Evolutionary conservation across 768 basidiomycete species (phyloP).

Genomic region (Xanthoconium purpureum): DNA sequence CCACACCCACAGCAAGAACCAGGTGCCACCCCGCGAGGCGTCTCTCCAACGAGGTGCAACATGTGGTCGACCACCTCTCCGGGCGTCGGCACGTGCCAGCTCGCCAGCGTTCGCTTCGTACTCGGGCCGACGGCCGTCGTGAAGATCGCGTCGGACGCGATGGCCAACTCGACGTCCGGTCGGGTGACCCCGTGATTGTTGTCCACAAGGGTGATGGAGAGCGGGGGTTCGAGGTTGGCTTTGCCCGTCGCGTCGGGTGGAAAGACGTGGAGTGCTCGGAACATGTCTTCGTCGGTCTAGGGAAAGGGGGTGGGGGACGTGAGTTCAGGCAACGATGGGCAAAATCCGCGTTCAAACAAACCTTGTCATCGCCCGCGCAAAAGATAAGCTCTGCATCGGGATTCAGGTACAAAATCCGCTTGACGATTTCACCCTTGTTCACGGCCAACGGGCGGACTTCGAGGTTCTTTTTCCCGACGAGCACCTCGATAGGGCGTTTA

Average conservation of each 20-base stretch:
- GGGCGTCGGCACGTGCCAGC: conserved; percentile 90
- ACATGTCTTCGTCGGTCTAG: conserved; percentile 98
- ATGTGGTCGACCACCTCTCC: conserved; percentile 83
- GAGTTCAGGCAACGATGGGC: background rate
- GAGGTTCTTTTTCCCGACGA: conserved; percentile 97
- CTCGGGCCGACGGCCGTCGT: conserved; percentile 92
- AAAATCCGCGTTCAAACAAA: conserved; percentile 19
- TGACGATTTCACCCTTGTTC: conserved; percentile 99
- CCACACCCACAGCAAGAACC: background rate
- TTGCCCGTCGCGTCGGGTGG: conserved; percentile 34
- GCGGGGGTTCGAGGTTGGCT: conserved; percentile 53
- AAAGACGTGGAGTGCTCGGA: conserved; percentile 80
- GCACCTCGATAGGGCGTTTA: conserved; percentile 93
- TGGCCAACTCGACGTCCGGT: conserved; percentile 56
- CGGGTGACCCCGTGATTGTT: conserved; percentile 17
- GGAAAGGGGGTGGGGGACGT: background rate
- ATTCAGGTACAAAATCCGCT: conserved; percentile 87
- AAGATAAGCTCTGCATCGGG: conserved; percentile 94
- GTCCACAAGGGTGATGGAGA: conserved; percentile 43
- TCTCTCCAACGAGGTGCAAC: conserved; percentile 53
- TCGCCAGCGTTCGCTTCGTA: conserved; percentile 84
- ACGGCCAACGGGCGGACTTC: conserved; percentile 94
- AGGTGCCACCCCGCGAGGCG: background rate
- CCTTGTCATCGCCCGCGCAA: conserved; percentile 98
- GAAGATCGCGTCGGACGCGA: conserved; percentile 73